phyloP scores from a whole-genome alignment of 2,329 filamentous ascomycete species.

The Purpureocillium lavendulum region DNA sequence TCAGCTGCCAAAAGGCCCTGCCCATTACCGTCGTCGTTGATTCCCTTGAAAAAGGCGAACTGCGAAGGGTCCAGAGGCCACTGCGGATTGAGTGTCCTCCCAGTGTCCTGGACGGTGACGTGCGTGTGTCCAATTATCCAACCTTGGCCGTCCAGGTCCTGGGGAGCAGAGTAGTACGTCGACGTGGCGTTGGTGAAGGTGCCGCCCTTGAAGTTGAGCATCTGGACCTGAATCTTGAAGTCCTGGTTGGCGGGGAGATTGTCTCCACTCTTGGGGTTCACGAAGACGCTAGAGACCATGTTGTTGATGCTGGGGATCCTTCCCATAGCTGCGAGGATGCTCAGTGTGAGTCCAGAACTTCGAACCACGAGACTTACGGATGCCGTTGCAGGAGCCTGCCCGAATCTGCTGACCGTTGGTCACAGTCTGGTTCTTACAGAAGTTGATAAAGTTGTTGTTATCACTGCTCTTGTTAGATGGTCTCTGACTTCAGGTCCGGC shows the following conservation, averaged over 20 bases:
- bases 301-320: constrained; percentile 36
- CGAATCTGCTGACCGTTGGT: constrained; percentile 53
- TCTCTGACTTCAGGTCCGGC: no score
- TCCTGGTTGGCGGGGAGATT: constrained; percentile 34
- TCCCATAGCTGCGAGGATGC: constrained; percentile 19
- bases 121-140: constrained; percentile 51
- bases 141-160: constrained; percentile 33
- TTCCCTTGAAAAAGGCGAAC: constrained; percentile 59
- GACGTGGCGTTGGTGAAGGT: no score
- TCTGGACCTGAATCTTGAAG: no score
- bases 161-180: no score
- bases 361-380: constrained; percentile 36
- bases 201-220: no score
- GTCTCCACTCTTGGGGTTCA: constrained; percentile 43
- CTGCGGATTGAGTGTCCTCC: constrained; percentile 39
- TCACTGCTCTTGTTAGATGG: constrained; percentile 45
- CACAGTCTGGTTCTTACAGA: constrained; percentile 43
- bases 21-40: constrained; percentile 52
- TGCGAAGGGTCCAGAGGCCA: constrained; percentile 42
- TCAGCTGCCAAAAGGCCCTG: constrained; percentile 47
- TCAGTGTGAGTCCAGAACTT: not conserved
- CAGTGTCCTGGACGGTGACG: constrained; percentile 49
- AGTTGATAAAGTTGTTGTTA: no score
- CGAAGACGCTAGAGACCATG: constrained; percentile 50
- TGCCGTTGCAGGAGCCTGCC: constrained; percentile 55